Percentiles rank a stretch among this genome's conserved stretches.
Evolutionary conservation across 139 green algal species (phyloP).

Genomic region (Coccomyxa sp.): DNA sequence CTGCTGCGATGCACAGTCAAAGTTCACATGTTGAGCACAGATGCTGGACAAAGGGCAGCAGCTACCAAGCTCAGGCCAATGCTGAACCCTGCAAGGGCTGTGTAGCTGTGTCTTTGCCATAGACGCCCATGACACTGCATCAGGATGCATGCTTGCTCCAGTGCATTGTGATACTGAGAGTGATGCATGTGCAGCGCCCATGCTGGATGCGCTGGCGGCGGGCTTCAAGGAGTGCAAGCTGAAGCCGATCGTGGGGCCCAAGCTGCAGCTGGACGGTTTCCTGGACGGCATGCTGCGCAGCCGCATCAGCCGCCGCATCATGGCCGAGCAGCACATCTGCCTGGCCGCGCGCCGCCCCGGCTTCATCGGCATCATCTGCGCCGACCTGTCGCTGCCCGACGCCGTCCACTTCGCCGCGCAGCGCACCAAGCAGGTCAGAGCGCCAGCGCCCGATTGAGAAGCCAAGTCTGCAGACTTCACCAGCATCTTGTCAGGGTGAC

Average conservation of each 20-base stretch:
- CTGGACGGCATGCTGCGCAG: conserved; percentile 54
- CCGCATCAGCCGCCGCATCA: conserved; percentile 75
- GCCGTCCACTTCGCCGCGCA: conserved; percentile 62
- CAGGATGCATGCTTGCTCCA: too few species aligned
- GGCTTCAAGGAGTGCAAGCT: conserved; percentile 72
- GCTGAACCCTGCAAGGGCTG: too few species aligned
- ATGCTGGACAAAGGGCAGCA: too few species aligned
- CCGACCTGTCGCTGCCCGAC: conserved; percentile 61
- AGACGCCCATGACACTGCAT: too few species aligned
- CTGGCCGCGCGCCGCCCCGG: conserved; percentile 39
- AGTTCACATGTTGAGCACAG: too few species aligned
- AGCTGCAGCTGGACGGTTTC: conserved; percentile 68
- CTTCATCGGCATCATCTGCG: conserved; percentile 73
- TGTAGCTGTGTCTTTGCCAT: too few species aligned
- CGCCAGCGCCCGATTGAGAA: too few species aligned
- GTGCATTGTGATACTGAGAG: neutral
- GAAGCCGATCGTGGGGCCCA: conserved; percentile 65
- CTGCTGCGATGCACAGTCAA: too few species aligned
- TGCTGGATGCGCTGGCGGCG: conserved; percentile 77
- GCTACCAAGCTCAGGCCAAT: too few species aligned
- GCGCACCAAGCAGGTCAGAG: conserved; percentile 61
- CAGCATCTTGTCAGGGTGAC: too few species aligned
- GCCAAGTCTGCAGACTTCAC: too few species aligned
- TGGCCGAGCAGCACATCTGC: conserved; percentile 92
- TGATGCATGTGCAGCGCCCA: conserved; percentile 47